Conservation (phyloP, 2,329 filamentous ascomycete species). For the Cercospora nicotianae region DNA sequence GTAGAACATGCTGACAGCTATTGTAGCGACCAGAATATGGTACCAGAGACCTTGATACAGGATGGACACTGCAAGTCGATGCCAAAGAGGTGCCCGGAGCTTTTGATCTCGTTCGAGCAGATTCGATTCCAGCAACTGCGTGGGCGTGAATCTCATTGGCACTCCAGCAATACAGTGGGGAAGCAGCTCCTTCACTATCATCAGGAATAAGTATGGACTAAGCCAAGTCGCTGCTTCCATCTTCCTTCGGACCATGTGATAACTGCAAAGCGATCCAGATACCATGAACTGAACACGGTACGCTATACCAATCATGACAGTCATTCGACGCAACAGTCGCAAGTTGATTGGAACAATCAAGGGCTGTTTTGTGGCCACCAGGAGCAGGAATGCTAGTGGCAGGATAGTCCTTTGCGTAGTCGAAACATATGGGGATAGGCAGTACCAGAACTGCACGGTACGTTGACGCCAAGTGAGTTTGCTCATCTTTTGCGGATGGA, state of each 20-base stretch:
- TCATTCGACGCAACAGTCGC: background rate
- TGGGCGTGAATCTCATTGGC: slow-evolving; percentile 12
- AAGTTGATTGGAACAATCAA: background rate
- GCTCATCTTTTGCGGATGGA: background rate
- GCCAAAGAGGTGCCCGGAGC: background rate
- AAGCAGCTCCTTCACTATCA: slow-evolving; percentile 3
- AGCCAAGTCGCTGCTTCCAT: background rate
- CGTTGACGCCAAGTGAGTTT: slow-evolving; percentile 12
- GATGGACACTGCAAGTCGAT: background rate
- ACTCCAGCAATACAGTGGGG: background rate
- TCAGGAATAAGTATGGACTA: background rate
- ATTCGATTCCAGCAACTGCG: slow-evolving; percentile 4
- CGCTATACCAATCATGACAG: background rate
- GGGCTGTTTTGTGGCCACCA: background rate
- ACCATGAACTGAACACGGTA: slow-evolving; percentile 1
- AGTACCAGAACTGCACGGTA: slow-evolving; percentile 9
- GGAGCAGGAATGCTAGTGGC: background rate
- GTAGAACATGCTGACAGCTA: background rate
- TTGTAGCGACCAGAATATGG: slow-evolving; percentile 3
- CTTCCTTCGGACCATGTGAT: slow-evolving; percentile 10
- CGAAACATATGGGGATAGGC: slow-evolving; percentile 2
- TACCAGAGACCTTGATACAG: slow-evolving; percentile 12
- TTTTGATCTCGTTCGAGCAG: slow-evolving; percentile 10
- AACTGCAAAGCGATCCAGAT: slow-evolving; percentile 9
- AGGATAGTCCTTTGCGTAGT: slow-evolving; percentile 2